Conservation (phyloP, 371 early-diverging fungal species). For the Apophysomyces trapeziformis region DNA sequence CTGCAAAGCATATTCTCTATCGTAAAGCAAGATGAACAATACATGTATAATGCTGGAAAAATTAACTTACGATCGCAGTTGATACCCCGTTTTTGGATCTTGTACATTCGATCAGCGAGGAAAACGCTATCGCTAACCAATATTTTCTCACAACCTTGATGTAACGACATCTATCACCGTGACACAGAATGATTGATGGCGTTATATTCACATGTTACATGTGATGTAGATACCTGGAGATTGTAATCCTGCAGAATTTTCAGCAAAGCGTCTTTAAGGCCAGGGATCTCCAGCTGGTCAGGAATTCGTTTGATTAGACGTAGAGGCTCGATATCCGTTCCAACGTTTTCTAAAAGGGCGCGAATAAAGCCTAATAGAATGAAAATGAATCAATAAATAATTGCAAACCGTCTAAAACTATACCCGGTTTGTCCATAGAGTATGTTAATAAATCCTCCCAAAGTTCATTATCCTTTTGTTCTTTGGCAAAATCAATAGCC, state of each 20-base stretch:
- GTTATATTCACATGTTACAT: not conserved
- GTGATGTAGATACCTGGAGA: constrained; percentile 68
- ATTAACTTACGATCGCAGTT: constrained; percentile 50
- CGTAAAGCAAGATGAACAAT: not conserved
- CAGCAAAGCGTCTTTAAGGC: constrained; percentile 77
- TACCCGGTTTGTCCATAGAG: constrained; percentile 88
- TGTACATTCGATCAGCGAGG: constrained; percentile 75
- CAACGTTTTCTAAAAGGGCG: constrained; percentile 88
- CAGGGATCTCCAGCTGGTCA: constrained; percentile 77
- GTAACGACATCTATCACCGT: constrained; percentile 62
- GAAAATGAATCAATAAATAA: constrained; percentile 3
- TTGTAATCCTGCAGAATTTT: constrained; percentile 89
- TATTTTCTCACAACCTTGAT: constrained; percentile 88
- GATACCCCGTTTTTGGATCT: constrained; percentile 73
- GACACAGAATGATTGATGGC: not conserved
- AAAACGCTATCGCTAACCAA: constrained; percentile 83
- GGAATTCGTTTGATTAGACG: constrained; percentile 83
- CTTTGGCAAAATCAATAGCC: constrained; percentile 97
- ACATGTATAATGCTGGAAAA: not conserved
- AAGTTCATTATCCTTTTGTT: constrained; percentile 92
- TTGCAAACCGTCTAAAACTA: constrained; percentile 15
- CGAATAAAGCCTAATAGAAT: constrained; percentile 77
- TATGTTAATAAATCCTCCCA: constrained; percentile 94
- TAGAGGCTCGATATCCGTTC: constrained; percentile 84
- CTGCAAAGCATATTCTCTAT: constrained; percentile 66